phyloP scores from a whole-genome alignment of 495 filamentous ascomycete species.

The Penicillium waksmanii region DNA sequence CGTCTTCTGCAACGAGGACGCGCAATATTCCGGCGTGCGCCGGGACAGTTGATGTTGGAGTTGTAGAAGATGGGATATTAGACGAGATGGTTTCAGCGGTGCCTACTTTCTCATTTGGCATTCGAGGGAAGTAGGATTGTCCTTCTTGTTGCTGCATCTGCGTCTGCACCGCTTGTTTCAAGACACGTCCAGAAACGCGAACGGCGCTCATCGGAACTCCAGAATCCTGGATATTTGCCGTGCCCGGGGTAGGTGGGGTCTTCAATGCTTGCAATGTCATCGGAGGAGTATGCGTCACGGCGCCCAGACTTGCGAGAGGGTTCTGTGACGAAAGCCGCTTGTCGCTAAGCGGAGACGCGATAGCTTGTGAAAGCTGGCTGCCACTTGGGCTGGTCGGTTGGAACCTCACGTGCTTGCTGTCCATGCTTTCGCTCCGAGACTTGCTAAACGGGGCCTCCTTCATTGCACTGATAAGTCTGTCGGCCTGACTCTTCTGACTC shows the following conservation, averaged over 20 bases:
- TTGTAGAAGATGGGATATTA: constrained; percentile 7
- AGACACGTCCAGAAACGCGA: constrained; percentile 41
- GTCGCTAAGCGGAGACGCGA: constrained; percentile 1
- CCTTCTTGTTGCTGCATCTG: constrained; percentile 1
- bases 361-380: constrained; percentile 24
- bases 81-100: constrained; percentile 12
- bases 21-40: constrained; percentile 42
- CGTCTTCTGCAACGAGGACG: constrained; percentile 88
- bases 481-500: constrained; percentile 75
- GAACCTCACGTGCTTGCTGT: constrained; percentile 7
- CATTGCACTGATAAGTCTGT: constrained; percentile 76
- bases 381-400: constrained; percentile 18
- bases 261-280: constrained; percentile 21
- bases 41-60: constrained; percentile 19
- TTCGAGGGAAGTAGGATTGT: constrained; percentile 26
- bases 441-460: constrained; percentile 59
- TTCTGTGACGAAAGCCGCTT: constrained; percentile 24
- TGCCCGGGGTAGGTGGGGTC: constrained; percentile 34
- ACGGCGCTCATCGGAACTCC: constrained; percentile 46
- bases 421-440: constrained; percentile 31
- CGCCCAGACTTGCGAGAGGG: constrained; percentile 27
- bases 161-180: constrained; percentile 17
- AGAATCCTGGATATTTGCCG: constrained; percentile 43
- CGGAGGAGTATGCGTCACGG: constrained; percentile 29
- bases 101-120: constrained; percentile 1